Conservation (phyloP, 1,139 yeast species). For the Pichia sp. region DNA sequence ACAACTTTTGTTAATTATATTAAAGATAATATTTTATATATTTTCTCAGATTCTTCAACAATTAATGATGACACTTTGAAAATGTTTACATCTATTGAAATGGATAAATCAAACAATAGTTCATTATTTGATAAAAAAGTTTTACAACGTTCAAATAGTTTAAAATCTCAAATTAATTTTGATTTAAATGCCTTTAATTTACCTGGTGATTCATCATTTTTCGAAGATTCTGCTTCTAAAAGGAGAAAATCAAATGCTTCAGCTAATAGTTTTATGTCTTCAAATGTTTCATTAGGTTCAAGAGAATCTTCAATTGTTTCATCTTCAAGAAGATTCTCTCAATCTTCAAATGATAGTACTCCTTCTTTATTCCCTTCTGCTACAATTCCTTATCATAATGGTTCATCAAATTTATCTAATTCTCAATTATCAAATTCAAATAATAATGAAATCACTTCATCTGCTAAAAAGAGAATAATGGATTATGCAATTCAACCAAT, state of each 20-base stretch:
- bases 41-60: constrained; percentile 10
- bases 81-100: constrained; percentile 14
- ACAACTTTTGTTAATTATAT: constrained; percentile 17
- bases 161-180: constrained; percentile 12
- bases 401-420: not conserved
- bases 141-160: not conserved
- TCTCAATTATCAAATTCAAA: not conserved
- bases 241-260: constrained; percentile 25
- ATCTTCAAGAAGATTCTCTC: constrained; percentile 22
- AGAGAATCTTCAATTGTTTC: constrained; percentile 23
- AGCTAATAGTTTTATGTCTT: constrained; percentile 22
- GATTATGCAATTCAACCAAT: constrained; percentile 11
- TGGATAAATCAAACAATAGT: constrained; percentile 5
- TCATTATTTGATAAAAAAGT: constrained; percentile 22
- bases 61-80: constrained; percentile 20
- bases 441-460: not conserved
- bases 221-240: constrained; percentile 14
- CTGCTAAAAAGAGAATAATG: constrained; percentile 12
- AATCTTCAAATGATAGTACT: constrained; percentile 21
- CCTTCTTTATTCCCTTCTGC: constrained; percentile 23
- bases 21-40: constrained; percentile 14
- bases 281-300: constrained; percentile 18
- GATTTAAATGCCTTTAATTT: constrained; percentile 25
- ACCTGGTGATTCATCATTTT: constrained; percentile 17
- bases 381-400: constrained; percentile 12